Conservation (phyloP, 202 grass and related monocot species). For the Zizania palustris region DNA sequence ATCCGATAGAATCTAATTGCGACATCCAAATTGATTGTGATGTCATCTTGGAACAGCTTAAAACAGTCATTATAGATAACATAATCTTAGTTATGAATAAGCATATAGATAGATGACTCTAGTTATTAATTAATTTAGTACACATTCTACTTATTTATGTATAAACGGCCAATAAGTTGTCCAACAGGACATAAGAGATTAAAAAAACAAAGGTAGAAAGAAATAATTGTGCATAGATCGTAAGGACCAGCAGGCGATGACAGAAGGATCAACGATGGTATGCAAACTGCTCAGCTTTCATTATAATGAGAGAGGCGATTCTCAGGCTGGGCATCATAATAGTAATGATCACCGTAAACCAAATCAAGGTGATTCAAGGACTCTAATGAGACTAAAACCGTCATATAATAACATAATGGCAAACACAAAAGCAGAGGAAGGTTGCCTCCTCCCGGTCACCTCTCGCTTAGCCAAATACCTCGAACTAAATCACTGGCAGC, state of each 20-base stretch:
- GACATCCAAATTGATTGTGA: not conserved
- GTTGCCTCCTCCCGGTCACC: constrained; percentile 23
- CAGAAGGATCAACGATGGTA: not conserved
- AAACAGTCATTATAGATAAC: no score
- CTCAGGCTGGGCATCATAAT: constrained; percentile 31
- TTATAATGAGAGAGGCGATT: constrained; percentile 9
- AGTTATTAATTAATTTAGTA: no score
- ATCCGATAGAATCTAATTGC: not conserved
- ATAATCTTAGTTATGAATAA: no score
- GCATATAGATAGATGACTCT: no score
- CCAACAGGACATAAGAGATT: no score
- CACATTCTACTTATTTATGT: no score
- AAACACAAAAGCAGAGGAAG: constrained; percentile 11
- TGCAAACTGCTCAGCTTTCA: not conserved
- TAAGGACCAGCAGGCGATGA: not conserved
- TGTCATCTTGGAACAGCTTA: no score
- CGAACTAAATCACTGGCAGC: constrained; percentile 20
- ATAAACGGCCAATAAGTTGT: no score
- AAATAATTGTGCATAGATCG: not conserved
- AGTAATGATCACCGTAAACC: constrained; percentile 14
- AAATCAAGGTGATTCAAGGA: constrained; percentile 12
- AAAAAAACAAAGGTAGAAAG: not conserved
- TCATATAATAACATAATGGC: constrained; percentile 1
- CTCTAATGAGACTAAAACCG: constrained; percentile 33
- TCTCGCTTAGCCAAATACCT: constrained; percentile 29